A percentile compares a stretch with the other conserved stretches of the same genome.
phyloP scores from a whole-genome alignment of 106 monocot genomes.

The Ottelia alismoides region DNA sequence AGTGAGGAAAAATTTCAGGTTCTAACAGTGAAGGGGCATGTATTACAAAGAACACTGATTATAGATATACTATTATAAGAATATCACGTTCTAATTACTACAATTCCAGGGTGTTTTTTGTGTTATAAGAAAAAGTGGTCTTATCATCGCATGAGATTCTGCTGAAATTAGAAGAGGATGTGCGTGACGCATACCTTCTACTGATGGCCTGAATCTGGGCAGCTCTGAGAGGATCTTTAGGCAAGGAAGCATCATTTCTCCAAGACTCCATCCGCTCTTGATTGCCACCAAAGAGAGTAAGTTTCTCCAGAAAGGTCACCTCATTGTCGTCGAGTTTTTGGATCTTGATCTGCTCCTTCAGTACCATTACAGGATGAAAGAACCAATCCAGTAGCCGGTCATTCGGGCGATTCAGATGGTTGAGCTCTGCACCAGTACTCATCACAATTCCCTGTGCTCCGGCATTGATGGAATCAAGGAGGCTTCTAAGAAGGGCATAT shows the following conservation, averaged over 20 bases:
- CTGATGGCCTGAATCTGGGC: constrained; percentile 87
- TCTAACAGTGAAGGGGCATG: too few relatives aligned
- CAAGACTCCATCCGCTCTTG: constrained; percentile 17
- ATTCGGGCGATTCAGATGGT: constrained; percentile 53
- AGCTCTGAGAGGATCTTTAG: constrained; percentile 48
- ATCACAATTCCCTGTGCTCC: constrained; percentile 58
- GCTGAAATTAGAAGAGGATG: too few relatives aligned
- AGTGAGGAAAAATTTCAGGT: too few relatives aligned
- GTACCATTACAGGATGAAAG: constrained; percentile 77
- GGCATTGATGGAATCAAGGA: constrained; percentile 47
- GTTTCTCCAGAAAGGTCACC: constrained; percentile 63
- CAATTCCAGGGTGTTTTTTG: too few relatives aligned
- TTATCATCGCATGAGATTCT: too few relatives aligned
- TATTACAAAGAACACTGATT: too few relatives aligned
- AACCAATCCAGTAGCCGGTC: constrained; percentile 84
- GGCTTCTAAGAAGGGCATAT: constrained; percentile 26
- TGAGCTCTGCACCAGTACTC: constrained; percentile 43
- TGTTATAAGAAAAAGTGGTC: too few relatives aligned
- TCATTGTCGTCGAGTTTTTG: constrained; percentile 52
- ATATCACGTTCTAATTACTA: not conserved
- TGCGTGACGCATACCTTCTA: constrained; percentile 44
- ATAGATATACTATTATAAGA: not conserved
- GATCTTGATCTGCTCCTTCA: constrained; percentile 81
- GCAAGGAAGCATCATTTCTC: constrained; percentile 36
- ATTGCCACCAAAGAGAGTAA: constrained; percentile 56